phyloP scores from a whole-genome alignment of 2,329 filamentous ascomycete genomes.

The Fusarium abutilonis region DNA sequence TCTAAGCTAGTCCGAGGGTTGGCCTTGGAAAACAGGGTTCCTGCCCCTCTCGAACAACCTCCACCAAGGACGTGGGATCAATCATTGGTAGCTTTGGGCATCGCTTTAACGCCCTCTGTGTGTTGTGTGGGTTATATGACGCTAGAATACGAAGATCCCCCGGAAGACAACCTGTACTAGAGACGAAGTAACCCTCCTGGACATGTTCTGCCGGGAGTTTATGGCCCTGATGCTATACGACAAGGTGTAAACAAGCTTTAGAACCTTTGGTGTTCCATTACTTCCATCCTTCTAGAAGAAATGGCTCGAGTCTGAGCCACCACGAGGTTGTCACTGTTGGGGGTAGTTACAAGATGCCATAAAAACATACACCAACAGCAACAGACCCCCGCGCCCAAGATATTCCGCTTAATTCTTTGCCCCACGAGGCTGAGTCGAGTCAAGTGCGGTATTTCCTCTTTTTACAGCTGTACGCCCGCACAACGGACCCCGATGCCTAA shows the following conservation, averaged over 20 bases:
- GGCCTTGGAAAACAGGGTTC: not conserved
- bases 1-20: not conserved
- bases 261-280: not conserved
- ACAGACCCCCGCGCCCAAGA: not conserved
- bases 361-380: not conserved
- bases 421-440: not conserved
- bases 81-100: not conserved
- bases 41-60: not conserved
- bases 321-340: not conserved
- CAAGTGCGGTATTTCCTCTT: slow-evolving; percentile 22
- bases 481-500: slow-evolving; percentile 2
- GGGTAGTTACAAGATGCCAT: not conserved
- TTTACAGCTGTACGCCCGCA: slow-evolving; percentile 13
- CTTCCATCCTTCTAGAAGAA: slow-evolving; percentile 25
- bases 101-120: no score
- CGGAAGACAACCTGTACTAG: slow-evolving; percentile 1
- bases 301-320: not conserved
- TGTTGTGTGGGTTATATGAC: not conserved
- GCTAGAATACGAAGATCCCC: slow-evolving; percentile 21
- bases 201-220: not conserved
- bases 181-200: not conserved
- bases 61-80: not conserved
- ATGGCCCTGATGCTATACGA: not conserved
- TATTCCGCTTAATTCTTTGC: not conserved
- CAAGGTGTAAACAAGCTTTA: not conserved